Evolutionary conservation across 345 rosid genomes (phyloP).

Genomic region (Salix viminalis): DNA sequence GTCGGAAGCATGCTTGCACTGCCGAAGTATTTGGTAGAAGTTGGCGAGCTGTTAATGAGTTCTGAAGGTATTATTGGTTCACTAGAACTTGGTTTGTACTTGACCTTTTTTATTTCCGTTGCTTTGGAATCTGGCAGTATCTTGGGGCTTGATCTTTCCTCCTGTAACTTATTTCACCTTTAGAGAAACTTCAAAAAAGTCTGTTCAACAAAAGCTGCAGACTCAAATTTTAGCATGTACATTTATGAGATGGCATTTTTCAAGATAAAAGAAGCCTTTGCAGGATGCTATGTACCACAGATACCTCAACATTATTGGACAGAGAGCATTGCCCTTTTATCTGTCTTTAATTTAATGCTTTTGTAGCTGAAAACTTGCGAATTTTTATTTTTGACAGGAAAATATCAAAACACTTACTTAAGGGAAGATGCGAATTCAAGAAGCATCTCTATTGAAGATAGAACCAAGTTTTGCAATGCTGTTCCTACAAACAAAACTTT

Average conservation of each 20-base stretch:
- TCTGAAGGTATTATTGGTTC: neutral
- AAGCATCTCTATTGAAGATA: slow-evolving; percentile 18
- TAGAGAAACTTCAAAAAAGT: neutral
- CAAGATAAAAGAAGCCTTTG: neutral
- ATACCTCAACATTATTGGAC: neutral
- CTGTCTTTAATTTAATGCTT: neutral
- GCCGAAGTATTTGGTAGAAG: slow-evolving; percentile 1
- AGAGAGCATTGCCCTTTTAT: neutral
- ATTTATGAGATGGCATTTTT: neutral
- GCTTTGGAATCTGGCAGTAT: neutral
- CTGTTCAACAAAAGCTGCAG: neutral
- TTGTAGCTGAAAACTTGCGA: neutral
- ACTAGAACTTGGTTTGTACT: neutral
- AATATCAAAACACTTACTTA: slow-evolving; percentile 13
- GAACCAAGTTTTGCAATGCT: slow-evolving; percentile 20
- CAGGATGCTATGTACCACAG: neutral
- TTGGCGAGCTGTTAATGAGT: neutral
- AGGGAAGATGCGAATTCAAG: slow-evolving; percentile 21
- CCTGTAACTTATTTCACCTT: neutral
- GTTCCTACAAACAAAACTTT: slow-evolving; percentile 38
- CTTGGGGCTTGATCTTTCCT: neutral
- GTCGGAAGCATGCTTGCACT: neutral
- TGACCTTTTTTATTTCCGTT: neutral
- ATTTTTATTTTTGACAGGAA: slow-evolving; percentile 25
- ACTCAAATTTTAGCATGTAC: neutral